These are phyloP conservation scores for Aspergillus bertholletiae DNA, from an alignment of 495 filamentous ascomycete genomes.

Conservation along the genomic window DNA sequence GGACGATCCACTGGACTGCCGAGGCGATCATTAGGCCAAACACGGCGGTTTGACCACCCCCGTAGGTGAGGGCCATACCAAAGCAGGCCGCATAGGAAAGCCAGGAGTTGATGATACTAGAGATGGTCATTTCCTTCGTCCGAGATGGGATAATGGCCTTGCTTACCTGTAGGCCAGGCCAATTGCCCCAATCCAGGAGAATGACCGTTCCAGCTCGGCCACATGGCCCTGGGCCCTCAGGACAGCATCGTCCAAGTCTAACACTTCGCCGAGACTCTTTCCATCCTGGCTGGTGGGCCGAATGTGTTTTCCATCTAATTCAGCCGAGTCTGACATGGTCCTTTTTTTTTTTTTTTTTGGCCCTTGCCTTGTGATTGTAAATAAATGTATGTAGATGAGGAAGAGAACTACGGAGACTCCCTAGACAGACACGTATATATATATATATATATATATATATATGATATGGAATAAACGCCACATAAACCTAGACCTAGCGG, in stretches of 20 bases:
- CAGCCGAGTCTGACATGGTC: background rate
- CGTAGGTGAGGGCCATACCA: constrained; percentile 18
- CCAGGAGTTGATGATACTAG: constrained; percentile 28
- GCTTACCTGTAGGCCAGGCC: constrained; percentile 15
- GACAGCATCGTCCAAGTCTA: constrained; percentile 14
- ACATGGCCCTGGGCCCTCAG: constrained; percentile 20
- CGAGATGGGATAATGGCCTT: background rate
- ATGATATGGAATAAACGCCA: background rate
- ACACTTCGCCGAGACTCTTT: background rate
- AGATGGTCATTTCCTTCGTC: background rate
- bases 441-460: no score
- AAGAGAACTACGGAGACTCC: no score
- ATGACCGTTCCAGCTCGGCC: constrained; percentile 14
- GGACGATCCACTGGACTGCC: constrained; percentile 23
- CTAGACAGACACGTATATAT: no score
- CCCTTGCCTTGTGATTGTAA: background rate
- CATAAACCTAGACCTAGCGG: no score
- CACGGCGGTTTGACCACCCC: constrained; percentile 18
- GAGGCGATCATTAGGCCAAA: constrained; percentile 19
- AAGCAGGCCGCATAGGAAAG: constrained; percentile 20
- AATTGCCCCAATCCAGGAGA: constrained; percentile 19
- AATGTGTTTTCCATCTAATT: background rate
- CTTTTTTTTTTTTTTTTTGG: background rate
- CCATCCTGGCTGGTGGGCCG: background rate
- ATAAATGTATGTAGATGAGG: no score